Percentiles rank a stretch among this genome's conserved stretches.
phyloP scores from a whole-genome alignment of 2,329 filamentous ascomycete genomes.

The Pseudopithomyces chartarum region DNA sequence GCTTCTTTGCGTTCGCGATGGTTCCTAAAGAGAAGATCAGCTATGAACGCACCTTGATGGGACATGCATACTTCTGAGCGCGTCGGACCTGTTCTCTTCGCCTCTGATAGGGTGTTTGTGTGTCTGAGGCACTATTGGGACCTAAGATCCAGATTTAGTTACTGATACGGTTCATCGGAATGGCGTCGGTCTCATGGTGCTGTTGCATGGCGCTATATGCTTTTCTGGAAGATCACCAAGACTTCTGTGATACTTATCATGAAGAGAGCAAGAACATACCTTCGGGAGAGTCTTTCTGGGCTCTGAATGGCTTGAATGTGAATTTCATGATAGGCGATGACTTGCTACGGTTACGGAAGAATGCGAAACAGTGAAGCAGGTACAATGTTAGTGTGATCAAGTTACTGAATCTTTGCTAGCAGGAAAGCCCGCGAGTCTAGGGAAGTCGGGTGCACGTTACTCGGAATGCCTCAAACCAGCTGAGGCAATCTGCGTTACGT shows the following conservation, averaged over 20 bases:
- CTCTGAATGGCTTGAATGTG: conserved; percentile 18
- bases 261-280: conserved; percentile 2
- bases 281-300: conserved; percentile 2
- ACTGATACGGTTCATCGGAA: neutral
- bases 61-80: conserved; percentile 35
- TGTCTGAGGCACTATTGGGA: neutral
- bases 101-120: conserved; percentile 19
- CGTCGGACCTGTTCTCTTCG: conserved; percentile 45
- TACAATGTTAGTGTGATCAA: conserved; percentile 3
- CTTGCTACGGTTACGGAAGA: neutral
- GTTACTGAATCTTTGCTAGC: neutral
- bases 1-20: conserved; percentile 42
- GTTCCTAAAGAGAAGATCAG: conserved; percentile 15
- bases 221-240: neutral
- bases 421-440: neutral
- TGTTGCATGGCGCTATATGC: neutral
- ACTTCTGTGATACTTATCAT: too few species aligned
- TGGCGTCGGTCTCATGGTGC: neutral
- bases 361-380: too few species aligned
- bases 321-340: conserved; percentile 16
- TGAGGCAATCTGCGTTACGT: neutral
- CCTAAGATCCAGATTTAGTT: neutral
- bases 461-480: neutral
- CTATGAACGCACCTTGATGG: neutral
- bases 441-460: neutral